Conservation (phyloP, 257 asterid species). For the Primulina tabacum region DNA sequence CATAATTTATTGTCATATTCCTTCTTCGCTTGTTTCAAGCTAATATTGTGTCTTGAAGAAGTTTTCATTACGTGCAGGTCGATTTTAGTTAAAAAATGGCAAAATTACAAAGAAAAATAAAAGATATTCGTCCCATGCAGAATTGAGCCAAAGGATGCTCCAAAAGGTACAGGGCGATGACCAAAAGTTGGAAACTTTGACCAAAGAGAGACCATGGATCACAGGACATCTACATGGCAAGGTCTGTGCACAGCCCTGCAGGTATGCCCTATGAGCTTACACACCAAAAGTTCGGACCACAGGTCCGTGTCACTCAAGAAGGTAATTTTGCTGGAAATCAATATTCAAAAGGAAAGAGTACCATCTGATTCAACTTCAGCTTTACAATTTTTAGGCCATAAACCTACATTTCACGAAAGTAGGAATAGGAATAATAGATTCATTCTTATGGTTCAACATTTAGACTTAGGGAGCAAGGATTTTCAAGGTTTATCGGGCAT, state of each 20-base stretch:
- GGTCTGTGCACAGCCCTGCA: background rate
- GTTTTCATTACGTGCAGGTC: background rate
- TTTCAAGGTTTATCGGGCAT: background rate
- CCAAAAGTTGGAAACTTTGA: background rate
- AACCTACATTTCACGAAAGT: background rate
- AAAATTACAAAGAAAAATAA: no score
- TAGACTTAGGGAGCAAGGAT: background rate
- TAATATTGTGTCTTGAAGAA: background rate
- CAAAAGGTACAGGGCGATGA: no score
- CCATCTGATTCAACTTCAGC: background rate
- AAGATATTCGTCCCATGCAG: no score
- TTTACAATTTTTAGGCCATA: background rate
- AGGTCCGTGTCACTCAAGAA: background rate
- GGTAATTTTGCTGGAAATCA: background rate
- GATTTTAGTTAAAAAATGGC: no score
- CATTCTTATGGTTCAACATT: background rate
- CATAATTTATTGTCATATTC: background rate
- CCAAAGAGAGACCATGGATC: background rate
- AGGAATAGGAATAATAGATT: background rate
- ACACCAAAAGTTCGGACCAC: background rate
- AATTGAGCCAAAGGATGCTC: no score
- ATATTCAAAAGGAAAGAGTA: background rate
- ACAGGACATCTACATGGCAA: background rate
- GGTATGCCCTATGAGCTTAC: background rate
- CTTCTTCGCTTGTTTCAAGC: background rate